These are phyloP conservation scores for Elongisporangium anandrum DNA, from an alignment of 352 stramenopile species.

Conservation along the genomic window DNA sequence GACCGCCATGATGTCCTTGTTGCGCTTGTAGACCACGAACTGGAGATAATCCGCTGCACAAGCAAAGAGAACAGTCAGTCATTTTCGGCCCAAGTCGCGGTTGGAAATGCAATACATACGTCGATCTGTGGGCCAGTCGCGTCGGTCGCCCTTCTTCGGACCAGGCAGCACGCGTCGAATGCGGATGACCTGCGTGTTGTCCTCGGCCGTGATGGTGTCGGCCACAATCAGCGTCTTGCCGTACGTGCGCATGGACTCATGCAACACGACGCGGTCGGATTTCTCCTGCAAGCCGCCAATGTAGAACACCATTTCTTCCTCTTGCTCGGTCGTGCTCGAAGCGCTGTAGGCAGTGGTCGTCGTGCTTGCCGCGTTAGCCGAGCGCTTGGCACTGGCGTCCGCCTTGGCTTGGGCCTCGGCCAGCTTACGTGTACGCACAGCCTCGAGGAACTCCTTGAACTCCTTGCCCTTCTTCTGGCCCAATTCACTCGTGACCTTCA, in stretches of 20 bases:
- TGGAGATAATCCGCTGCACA: slow-evolving; percentile 86
- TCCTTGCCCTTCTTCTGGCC: slow-evolving; percentile 64
- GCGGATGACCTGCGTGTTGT: slow-evolving; percentile 68
- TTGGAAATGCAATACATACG: no score
- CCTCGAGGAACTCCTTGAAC: slow-evolving; percentile 64
- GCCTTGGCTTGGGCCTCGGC: slow-evolving; percentile 25
- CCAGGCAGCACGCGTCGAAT: slow-evolving; percentile 50
- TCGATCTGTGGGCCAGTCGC: slow-evolving; percentile 68
- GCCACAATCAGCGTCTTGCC: slow-evolving; percentile 77
- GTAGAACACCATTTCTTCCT: slow-evolving; percentile 62
- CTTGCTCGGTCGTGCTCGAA: slow-evolving; percentile 6
- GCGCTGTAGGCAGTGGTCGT: not conserved
- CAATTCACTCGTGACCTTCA: slow-evolving; percentile 47
- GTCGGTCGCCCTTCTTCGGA: slow-evolving; percentile 38
- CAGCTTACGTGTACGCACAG: slow-evolving; percentile 19
- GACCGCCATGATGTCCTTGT: slow-evolving; percentile 90
- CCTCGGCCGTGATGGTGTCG: slow-evolving; percentile 84
- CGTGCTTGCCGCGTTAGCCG: not conserved
- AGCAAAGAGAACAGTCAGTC: slow-evolving; percentile 11
- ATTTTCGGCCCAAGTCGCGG: no score
- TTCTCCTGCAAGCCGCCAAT: slow-evolving; percentile 84
- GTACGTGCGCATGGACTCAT: slow-evolving; percentile 87
- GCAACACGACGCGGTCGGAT: slow-evolving; percentile 80
- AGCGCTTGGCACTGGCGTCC: slow-evolving; percentile 9
- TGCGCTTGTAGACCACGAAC: slow-evolving; percentile 97